A percentile compares a stretch with the other conserved stretches of the same genome.
Conservation (phyloP, 1,139 yeast species). For the Candida tetrigidarum region DNA sequence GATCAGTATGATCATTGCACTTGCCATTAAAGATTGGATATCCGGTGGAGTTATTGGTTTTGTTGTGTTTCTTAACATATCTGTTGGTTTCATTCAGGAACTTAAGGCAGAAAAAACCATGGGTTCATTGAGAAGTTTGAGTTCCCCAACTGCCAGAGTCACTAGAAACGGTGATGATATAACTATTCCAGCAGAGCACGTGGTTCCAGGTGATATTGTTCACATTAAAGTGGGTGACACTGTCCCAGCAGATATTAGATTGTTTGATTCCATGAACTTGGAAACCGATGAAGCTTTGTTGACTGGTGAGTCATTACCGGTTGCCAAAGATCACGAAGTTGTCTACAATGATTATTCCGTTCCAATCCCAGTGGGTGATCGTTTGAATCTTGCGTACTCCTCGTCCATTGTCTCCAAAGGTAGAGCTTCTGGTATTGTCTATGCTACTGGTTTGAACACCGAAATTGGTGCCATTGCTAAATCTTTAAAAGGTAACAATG, state of each 20-base stretch:
- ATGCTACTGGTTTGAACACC: constrained; percentile 69
- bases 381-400: constrained; percentile 72
- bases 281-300: constrained; percentile 83
- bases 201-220: constrained; percentile 81
- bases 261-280: constrained; percentile 63
- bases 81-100: constrained; percentile 75
- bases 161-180: constrained; percentile 64
- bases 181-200: constrained; percentile 64
- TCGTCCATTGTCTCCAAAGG: constrained; percentile 80
- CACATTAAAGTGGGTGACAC: constrained; percentile 75
- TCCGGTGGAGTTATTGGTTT: constrained; percentile 83
- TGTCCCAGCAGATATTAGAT: constrained; percentile 75
- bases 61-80: constrained; percentile 68
- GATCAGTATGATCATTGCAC: constrained; percentile 75
- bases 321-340: constrained; percentile 53
- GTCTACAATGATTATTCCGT: constrained; percentile 37
- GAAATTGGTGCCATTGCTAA: constrained; percentile 81
- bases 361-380: constrained; percentile 72
- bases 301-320: constrained; percentile 82
- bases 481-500: constrained; percentile 48
- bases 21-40: constrained; percentile 79
- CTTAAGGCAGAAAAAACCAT: constrained; percentile 78
- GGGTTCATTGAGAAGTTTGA: constrained; percentile 71
- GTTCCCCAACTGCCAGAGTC: constrained; percentile 76
- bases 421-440: constrained; percentile 71